Percentiles rank a stretch among this genome's conserved stretches.
Conservation (phyloP, 768 basidiomycete genomes). For the Hemileccinum rubropunctum region DNA sequence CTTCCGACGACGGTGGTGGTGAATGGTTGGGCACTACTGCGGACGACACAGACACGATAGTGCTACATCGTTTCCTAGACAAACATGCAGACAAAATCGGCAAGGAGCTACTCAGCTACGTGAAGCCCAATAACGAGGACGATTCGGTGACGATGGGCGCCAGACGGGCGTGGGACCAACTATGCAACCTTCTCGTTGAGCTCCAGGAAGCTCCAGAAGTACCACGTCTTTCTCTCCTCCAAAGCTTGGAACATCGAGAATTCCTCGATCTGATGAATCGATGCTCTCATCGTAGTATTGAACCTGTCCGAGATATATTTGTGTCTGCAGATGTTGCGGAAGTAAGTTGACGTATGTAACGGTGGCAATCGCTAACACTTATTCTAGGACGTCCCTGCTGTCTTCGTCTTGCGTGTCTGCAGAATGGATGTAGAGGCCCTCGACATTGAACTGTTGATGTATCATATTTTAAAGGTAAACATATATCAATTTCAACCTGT, state of each 20-base stretch:
- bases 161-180: constrained; percentile 80
- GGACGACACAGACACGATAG: constrained; percentile 81
- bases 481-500: background rate
- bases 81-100: constrained; percentile 87
- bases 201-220: constrained; percentile 67
- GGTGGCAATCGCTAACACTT: background rate
- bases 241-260: constrained; percentile 54
- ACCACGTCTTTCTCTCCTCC: constrained; percentile 52
- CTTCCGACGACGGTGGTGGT: constrained; percentile 59
- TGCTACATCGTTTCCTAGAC: constrained; percentile 81
- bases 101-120: constrained; percentile 75
- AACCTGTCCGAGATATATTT: constrained; percentile 67
- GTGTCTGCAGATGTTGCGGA: constrained; percentile 47
- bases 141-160: constrained; percentile 55
- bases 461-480: constrained; percentile 70
- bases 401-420: constrained; percentile 64
- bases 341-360: constrained; percentile 33
- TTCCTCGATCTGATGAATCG: constrained; percentile 68
- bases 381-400: constrained; percentile 39
- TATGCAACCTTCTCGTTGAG: constrained; percentile 79
- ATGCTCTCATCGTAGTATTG: constrained; percentile 56
- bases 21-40: constrained; percentile 75
- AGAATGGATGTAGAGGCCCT: constrained; percentile 76
- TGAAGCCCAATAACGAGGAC: constrained; percentile 56
- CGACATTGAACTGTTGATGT: constrained; percentile 76